Base-by-base conservation (phyloP, 1,139 yeast species). In the Maudiozyma humilis region DNA sequence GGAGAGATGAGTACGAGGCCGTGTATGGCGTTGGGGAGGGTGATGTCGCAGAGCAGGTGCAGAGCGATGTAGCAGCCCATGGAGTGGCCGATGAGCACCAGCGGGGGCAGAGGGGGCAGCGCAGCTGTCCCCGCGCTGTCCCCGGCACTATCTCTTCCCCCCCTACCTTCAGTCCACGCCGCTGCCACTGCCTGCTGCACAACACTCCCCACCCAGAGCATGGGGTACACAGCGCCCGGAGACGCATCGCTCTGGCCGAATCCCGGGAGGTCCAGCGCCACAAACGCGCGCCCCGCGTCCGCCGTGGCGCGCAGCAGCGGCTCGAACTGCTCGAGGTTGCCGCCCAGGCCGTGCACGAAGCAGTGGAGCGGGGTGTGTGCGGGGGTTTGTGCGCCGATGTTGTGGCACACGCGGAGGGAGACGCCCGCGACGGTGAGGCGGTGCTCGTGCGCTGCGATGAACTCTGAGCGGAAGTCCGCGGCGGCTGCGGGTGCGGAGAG, bases 281-380 rank as follows among this genome's bases (percentile, higher is more conserved):
- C 51, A 16, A 80, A 60, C 1, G 38, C 35, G 18, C 45, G 66
- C 51, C 76, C 79, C 52, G 70, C 69, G 47, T 73, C 76, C 32
- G 80, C 69, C 39, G 79, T 67, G 34, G 77, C 65, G n/a, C 73
- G 76, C 65, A 80, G 65, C 42, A 79, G 65, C 0, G 83, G 79
- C 55, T 80, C 86, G 56, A 81, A 81, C 56, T 82, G 88, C 7
- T 85, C 76, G 65, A 80, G 66, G 51, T 76, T 83, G 2, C 89
- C 89, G 2, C 88, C 88, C 39, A 82, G 56, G 0, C 89, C 89
- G 64, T 80, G 88, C 17, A 82, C 57, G 48, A 80, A 76, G 4
- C 81, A 62, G 18, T n/a, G n/a, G 78, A 54, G 82, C 5, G 44
- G 10, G 31, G 10, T 10, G 31, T 10, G 31, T 27, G 10, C n/a